These are phyloP conservation scores for Arthrocladium fulminans DNA, from an alignment of 2,329 filamentous ascomycete species.

Conservation along the genomic window DNA sequence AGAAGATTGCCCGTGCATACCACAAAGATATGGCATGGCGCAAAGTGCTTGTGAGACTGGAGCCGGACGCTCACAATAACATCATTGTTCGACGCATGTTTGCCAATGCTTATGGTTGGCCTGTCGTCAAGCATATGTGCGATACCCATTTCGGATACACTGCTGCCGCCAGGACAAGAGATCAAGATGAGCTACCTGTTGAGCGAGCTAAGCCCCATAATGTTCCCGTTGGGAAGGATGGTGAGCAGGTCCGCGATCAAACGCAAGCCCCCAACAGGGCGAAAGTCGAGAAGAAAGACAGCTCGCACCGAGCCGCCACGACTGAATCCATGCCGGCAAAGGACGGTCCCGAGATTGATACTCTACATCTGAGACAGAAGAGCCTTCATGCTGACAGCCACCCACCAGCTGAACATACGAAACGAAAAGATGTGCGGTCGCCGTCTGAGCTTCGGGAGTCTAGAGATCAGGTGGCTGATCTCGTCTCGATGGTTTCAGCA, in stretches of 20 bases:
- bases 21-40: constrained; percentile 88
- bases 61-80: constrained; percentile 97
- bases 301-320: constrained; percentile 29
- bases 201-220: constrained; percentile 60
- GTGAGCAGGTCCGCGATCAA: constrained; percentile 52
- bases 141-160: constrained; percentile 88
- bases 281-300: constrained; percentile 3
- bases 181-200: constrained; percentile 55
- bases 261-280: constrained; percentile 22
- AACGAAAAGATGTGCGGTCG: constrained; percentile 12
- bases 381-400: background rate
- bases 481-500: constrained; percentile 21
- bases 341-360: constrained; percentile 13
- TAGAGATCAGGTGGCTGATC: constrained; percentile 27
- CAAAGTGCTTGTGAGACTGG: constrained; percentile 88
- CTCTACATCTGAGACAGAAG: background rate
- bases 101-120: constrained; percentile 95
- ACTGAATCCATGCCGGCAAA: constrained; percentile 42
- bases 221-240: constrained; percentile 51
- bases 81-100: constrained; percentile 96
- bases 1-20: constrained; percentile 95
- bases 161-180: constrained; percentile 53
- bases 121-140: constrained; percentile 86
- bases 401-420: background rate
- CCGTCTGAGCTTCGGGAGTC: constrained; percentile 21